phyloP scores from a whole-genome alignment of 371 early-diverging fungal genomes.

The Mucor plumbeus region DNA sequence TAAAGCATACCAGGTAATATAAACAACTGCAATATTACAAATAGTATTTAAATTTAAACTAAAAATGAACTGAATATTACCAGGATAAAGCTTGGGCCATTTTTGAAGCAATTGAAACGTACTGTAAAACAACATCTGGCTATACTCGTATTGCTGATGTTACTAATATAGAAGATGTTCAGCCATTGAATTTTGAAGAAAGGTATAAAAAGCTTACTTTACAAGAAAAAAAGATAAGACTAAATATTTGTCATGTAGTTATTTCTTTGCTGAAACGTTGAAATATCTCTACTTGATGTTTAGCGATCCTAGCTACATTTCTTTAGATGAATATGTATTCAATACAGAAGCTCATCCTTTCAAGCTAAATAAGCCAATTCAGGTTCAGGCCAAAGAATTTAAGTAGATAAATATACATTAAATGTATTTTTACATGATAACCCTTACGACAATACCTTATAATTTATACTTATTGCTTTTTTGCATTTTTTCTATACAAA shows the following conservation, averaged over 20 bases:
- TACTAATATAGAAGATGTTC: constrained; percentile 29
- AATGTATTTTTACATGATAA: too few relatives aligned
- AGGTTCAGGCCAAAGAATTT: constrained; percentile 37
- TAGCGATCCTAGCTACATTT: constrained; percentile 58
- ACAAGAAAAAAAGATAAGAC: not conserved
- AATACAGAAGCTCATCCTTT: constrained; percentile 83
- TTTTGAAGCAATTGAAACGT: constrained; percentile 69
- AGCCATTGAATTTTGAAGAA: constrained; percentile 44
- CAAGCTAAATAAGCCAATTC: constrained; percentile 36
- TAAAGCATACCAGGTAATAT: constrained; percentile 57
- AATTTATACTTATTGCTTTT: too few relatives aligned
- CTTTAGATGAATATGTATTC: constrained; percentile 77
- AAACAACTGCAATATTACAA: not conserved
- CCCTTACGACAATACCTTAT: too few relatives aligned
- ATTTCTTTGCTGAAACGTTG: constrained; percentile 90
- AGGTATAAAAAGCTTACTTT: constrained; percentile 31
- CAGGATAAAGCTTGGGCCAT: constrained; percentile 74
- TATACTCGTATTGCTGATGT: constrained; percentile 69
- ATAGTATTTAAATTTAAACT: not conserved
- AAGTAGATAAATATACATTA: not conserved
- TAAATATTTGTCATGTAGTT: constrained; percentile 42
- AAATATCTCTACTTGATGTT: constrained; percentile 93
- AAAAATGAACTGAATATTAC: not conserved
- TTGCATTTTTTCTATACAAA: too few relatives aligned
- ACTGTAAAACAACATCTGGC: constrained; percentile 62